Base-by-base conservation (phyloP, 192 early-diverging fungal genomes). In the Paraglomus occultum region DNA sequence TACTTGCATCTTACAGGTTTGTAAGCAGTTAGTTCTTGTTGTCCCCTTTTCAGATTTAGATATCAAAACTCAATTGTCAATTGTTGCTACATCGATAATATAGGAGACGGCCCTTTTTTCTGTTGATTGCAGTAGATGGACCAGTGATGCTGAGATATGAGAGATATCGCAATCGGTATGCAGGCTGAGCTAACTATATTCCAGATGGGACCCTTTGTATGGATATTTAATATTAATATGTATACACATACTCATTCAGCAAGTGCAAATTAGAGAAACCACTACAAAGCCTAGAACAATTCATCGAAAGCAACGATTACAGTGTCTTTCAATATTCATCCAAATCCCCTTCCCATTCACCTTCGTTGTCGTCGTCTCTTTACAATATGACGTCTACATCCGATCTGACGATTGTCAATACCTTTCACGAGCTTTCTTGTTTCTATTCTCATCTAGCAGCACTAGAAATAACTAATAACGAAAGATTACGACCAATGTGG, bases 401-500 rank as follows among this genome's bases (percentile, higher is more conserved):
- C 8, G 72, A 75, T 39, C 40, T 72, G n/a, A 65, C 15, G 47
- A 38, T 62, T 15, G 43, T 55, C 22, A 68, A 68, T 55, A 31
- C 67, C 6, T 68, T 23, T 44, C 44, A 40, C n/a, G 17, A 51
- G 1, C 18, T 52, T 14, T 67, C 18, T 44, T 39, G 38, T 12
- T 51, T 58, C 43, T 70, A 57, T 52, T 31, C 68, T 5, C 62
- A 76, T 14, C 71, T 78, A 47, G 65, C 79, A 51, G 75, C 61
- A 12, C 64, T 90, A 1, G 77, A 91, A 31, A 79, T 97, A 51
- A 77, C 80, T 38, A 85, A 95, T 66, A 71, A 73, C 10, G 89
- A 95, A 65, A 80, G 93, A 11, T 78, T 95, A 38, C 82, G 98
- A 22, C 98, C 98, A 9, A 84, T 87, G 11, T 93, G 96, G 96